Conservation (phyloP, 805 yeast genomes). For the Ogataea naganishii region DNA sequence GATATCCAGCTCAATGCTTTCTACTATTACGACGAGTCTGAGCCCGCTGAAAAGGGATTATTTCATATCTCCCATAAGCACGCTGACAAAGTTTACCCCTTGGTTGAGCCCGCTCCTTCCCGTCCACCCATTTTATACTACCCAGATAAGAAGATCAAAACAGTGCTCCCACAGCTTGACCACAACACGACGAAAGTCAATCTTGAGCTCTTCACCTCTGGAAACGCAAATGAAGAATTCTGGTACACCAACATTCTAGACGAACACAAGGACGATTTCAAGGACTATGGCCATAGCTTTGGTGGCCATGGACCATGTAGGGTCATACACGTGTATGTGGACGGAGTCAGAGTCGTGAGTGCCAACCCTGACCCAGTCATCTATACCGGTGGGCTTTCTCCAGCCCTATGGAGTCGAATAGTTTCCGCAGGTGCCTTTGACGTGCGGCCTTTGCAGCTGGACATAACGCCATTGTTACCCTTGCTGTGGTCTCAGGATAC, state of each 20-base stretch:
- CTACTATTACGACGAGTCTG: conserved; percentile 32
- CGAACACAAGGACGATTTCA: conserved; percentile 31
- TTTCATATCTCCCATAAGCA: conserved; percentile 24
- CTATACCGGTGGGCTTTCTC: conserved; percentile 76
- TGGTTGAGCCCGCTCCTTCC: conserved; percentile 18
- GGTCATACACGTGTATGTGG: conserved; percentile 50
- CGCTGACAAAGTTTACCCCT: conserved; percentile 31
- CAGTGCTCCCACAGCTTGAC: conserved; percentile 36
- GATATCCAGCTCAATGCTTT: conserved; percentile 40
- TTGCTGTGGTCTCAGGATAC: conserved; percentile 44
- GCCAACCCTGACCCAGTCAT: conserved; percentile 65
- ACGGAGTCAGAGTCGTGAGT: conserved; percentile 50
- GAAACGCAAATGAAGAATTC: conserved; percentile 75
- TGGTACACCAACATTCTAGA: conserved; percentile 66
- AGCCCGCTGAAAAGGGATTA: conserved; percentile 8
- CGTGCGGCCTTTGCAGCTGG: conserved; percentile 59
- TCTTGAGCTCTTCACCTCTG: conserved; percentile 57
- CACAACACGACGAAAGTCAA: conserved; percentile 51
- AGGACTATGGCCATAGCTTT: conserved; percentile 28
- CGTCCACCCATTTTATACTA: conserved; percentile 38
- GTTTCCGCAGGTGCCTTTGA: conserved; percentile 72
- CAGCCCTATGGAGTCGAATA: conserved; percentile 73
- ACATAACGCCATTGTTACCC: conserved; percentile 64
- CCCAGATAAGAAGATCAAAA: conserved; percentile 30
- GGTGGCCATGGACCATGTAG: conserved; percentile 69